Evolutionary conservation across 179 eudicot species (phyloP).

Genomic region (Gypsophila paniculata): DNA sequence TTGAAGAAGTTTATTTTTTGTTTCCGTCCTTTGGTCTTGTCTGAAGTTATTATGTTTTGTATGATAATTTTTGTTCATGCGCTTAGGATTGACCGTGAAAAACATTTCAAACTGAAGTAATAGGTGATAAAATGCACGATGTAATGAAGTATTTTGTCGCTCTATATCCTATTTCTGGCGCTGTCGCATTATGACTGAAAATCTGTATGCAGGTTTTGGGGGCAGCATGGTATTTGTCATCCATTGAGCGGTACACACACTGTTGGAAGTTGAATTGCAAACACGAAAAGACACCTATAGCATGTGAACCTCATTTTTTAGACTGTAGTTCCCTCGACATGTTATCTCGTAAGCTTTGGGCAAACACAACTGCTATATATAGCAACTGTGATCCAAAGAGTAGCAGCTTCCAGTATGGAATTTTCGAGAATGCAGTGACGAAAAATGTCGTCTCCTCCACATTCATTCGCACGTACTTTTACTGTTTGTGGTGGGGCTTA

Average conservation of each 20-base stretch:
- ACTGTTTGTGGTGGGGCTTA: constrained; percentile 94
- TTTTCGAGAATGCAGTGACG: constrained; percentile 62
- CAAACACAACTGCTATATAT: constrained; percentile 55
- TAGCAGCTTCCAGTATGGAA: constrained; percentile 60
- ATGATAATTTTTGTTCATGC: no score
- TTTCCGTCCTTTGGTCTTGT: no score
- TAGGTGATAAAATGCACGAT: no score
- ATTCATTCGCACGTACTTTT: constrained; percentile 66
- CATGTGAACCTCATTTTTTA: constrained; percentile 52
- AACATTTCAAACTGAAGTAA: no score
- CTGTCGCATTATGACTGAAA: neutral
- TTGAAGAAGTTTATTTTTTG: neutral
- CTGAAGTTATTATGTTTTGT: no score
- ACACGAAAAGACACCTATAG: constrained; percentile 37
- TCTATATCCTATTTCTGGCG: neutral
- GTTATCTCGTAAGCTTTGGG: constrained; percentile 48
- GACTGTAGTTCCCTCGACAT: constrained; percentile 45
- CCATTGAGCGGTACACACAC: constrained; percentile 75
- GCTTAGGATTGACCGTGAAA: no score
- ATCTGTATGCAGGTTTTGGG: constrained; percentile 62
- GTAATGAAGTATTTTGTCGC: no score
- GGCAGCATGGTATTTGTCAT: constrained; percentile 89
- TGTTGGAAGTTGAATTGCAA: constrained; percentile 84
- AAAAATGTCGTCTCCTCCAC: constrained; percentile 66
- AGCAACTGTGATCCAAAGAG: constrained; percentile 52